Evolutionary conservation across 768 basidiomycete genomes (phyloP).

Genomic region (Suillus spraguei): DNA sequence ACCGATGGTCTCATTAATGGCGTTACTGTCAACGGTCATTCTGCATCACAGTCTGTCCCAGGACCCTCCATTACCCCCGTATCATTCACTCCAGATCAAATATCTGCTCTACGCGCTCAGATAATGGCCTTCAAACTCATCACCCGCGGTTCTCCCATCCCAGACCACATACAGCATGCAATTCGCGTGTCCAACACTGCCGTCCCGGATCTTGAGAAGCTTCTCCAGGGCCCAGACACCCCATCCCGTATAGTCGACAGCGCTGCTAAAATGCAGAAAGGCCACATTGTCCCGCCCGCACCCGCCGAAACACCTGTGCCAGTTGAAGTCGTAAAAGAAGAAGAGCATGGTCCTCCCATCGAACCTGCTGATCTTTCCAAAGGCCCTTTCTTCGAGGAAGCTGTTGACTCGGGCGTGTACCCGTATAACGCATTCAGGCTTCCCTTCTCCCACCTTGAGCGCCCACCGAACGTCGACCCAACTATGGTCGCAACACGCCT

Average conservation of each 20-base stretch:
- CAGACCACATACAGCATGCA: constrained; percentile 69
- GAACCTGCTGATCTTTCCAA: constrained; percentile 67
- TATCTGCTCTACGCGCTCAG: constrained; percentile 75
- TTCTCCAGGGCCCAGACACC: constrained; percentile 61
- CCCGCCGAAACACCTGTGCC: constrained; percentile 23
- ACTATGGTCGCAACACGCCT: constrained; percentile 69
- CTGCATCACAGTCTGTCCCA: constrained; percentile 38
- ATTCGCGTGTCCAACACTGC: constrained; percentile 66
- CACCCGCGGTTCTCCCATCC: constrained; percentile 63
- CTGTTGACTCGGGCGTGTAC: constrained; percentile 79
- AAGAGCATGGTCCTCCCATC: constrained; percentile 51
- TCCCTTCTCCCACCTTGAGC: constrained; percentile 81
- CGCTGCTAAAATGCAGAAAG: constrained; percentile 74
- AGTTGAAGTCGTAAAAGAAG: constrained; percentile 46
- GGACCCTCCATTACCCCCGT: constrained; percentile 63
- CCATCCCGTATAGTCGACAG: constrained; percentile 69
- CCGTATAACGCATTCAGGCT: constrained; percentile 91
- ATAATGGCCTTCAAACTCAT: constrained; percentile 82
- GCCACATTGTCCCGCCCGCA: constrained; percentile 31
- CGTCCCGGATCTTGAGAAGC: constrained; percentile 64
- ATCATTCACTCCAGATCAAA: constrained; percentile 77
- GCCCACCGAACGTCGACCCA: constrained; percentile 60
- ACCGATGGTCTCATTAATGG: constrained; percentile 5
- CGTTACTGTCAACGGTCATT: constrained; percentile 47
- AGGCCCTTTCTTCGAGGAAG: constrained; percentile 77